A percentile compares a stretch with the other conserved stretches of the same genome.
Conservation (phyloP, 441 rosid genomes). For the Eutrema salsugineum region DNA sequence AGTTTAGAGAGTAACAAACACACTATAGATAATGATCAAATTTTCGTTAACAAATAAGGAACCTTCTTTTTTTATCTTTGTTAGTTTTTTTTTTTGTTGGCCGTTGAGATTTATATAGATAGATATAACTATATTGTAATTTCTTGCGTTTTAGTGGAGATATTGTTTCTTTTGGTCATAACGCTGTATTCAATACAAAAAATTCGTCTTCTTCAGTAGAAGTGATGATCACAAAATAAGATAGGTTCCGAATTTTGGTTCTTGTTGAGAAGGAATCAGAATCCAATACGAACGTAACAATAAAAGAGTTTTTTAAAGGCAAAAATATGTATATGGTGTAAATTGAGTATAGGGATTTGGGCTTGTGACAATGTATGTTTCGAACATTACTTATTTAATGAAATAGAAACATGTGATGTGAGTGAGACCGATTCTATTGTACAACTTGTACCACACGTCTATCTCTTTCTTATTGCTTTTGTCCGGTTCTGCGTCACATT, state of each 20-base stretch:
- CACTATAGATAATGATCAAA: conserved; percentile 13
- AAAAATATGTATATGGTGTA: neutral
- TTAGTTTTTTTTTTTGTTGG: neutral
- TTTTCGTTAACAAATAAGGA: conserved; percentile 28
- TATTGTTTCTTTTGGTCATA: neutral
- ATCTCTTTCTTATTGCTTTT: conserved; percentile 6
- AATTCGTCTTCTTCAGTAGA: neutral
- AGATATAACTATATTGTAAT: neutral
- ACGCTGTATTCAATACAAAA: neutral
- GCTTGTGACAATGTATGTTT: conserved; percentile 9
- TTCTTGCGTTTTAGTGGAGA: neutral
- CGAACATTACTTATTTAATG: neutral
- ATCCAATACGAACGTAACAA: conserved; percentile 9
- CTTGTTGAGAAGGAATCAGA: neutral
- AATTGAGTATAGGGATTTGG: neutral
- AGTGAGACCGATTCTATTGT: conserved; percentile 12
- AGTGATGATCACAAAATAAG: neutral
- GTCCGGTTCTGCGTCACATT: conserved; percentile 5
- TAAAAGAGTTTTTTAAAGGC: neutral
- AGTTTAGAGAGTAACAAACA: conserved; percentile 15
- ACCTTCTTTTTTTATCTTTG: neutral
- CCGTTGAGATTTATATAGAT: conserved; percentile 18
- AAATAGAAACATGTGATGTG: conserved; percentile 23
- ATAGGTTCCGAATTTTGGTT: neutral
- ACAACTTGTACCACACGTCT: conserved; percentile 29